Conservation (phyloP, 75 land plant genomes). For the Picea sitchensis region DNA sequence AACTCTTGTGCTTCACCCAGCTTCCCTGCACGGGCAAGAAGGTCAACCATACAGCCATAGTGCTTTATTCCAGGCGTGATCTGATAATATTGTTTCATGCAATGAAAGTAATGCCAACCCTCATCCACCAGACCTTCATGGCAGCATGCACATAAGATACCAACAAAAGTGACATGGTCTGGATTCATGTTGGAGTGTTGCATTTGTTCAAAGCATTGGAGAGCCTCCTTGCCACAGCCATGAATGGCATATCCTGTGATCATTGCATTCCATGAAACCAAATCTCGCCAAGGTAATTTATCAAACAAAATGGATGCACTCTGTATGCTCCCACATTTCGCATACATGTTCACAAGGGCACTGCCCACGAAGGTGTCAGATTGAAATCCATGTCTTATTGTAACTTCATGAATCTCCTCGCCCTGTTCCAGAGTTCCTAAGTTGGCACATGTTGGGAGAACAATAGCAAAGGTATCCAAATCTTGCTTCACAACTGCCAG, state of each 20-base stretch:
- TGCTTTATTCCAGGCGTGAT: slow-evolving; percentile 1
- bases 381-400: not conserved
- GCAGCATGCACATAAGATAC: too few species aligned
- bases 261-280: too few species aligned
- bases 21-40: slow-evolving; percentile 12
- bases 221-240: too few species aligned
- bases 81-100: too few species aligned
- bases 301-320: not conserved
- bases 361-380: slow-evolving; percentile 5
- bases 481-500: slow-evolving; percentile 6
- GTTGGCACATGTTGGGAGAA: not conserved
- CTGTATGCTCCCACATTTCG: not conserved
- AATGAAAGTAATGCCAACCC: too few species aligned
- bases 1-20: slow-evolving; percentile 11
- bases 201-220: too few species aligned
- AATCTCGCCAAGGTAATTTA: too few species aligned
- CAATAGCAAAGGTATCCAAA: not conserved
- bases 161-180: too few species aligned
- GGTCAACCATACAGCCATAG: slow-evolving; percentile 18
- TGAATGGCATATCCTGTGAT: too few species aligned
- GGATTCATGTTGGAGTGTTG: too few species aligned
- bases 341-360: slow-evolving; percentile 8
- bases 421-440: slow-evolving; percentile 16
- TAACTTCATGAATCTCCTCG: not conserved
- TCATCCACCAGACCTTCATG: too few species aligned